These are phyloP conservation scores for Monosporascus sp. DNA, from an alignment of 2,329 filamentous ascomycete species.

Conservation along the genomic window DNA sequence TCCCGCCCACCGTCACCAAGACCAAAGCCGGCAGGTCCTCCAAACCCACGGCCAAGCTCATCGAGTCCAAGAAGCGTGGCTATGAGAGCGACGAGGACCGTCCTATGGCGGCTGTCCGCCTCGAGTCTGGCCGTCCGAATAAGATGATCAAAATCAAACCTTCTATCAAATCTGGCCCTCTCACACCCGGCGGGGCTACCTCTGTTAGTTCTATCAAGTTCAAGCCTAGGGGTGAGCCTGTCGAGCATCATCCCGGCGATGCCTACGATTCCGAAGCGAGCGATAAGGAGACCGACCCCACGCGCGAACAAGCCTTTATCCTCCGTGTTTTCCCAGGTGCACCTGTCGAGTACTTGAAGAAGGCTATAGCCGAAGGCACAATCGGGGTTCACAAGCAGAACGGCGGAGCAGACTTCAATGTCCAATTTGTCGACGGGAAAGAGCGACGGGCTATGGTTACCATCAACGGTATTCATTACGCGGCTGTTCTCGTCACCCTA, in stretches of 20 bases:
- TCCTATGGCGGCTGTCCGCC: constrained; percentile 26
- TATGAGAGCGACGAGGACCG: constrained; percentile 47
- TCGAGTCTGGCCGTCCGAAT: constrained; percentile 28
- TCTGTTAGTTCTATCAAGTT: constrained; percentile 41
- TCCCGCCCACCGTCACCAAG: constrained; percentile 30
- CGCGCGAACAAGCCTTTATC: constrained; percentile 84
- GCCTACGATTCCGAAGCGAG: constrained; percentile 96
- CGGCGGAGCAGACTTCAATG: constrained; percentile 69
- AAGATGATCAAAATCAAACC: constrained; percentile 52
- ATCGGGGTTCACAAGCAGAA: constrained; percentile 61
- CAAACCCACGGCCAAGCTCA: constrained; percentile 53
- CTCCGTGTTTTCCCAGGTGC: constrained; percentile 82
- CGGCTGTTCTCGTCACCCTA: constrained; percentile 73
- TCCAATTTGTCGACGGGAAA: constrained; percentile 74
- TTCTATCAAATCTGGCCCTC: constrained; percentile 23
- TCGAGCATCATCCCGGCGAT: constrained; percentile 68
- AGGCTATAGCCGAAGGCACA: constrained; percentile 68
- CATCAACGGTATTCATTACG: constrained; percentile 66
- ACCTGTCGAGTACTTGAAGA: constrained; percentile 76
- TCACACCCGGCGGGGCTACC: constrained; percentile 26
- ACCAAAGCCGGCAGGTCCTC: constrained; percentile 56
- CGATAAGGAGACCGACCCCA: constrained; percentile 80
- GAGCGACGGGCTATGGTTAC: constrained; percentile 67
- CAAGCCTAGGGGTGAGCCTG: constrained; percentile 62
- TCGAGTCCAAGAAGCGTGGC: constrained; percentile 56